Percentiles rank a stretch among this genome's conserved stretches.
phyloP scores from a whole-genome alignment of 1,284 basidiomycete genomes.

The Mycosarcoma maydis region DNA sequence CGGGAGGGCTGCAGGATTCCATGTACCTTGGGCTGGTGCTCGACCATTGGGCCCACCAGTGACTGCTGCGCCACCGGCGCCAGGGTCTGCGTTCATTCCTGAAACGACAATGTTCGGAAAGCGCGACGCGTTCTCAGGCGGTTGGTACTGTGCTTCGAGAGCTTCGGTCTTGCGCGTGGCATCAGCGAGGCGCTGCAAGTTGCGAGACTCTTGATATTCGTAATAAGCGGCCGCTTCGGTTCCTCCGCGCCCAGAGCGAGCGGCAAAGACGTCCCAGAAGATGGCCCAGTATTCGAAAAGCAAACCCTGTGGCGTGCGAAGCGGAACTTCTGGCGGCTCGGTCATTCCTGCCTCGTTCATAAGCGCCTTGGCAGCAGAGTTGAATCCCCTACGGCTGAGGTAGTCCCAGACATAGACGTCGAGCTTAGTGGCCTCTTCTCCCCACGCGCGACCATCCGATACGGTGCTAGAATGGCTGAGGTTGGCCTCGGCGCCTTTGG shows the following conservation, averaged over 20 bases:
- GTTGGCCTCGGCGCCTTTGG: slow-evolving; percentile 18
- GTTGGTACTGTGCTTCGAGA: slow-evolving; percentile 41
- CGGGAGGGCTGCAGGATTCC: slow-evolving; percentile 48
- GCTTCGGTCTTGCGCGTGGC: slow-evolving; percentile 44
- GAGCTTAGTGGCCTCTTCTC: slow-evolving; percentile 62
- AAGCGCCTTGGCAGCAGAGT: slow-evolving; percentile 55
- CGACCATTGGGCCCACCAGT: slow-evolving; percentile 24
- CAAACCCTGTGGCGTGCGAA: slow-evolving; percentile 60
- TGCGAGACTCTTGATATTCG: slow-evolving; percentile 57
- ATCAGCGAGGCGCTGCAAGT: slow-evolving; percentile 48
- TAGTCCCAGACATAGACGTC: slow-evolving; percentile 67
- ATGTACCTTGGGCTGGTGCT: slow-evolving; percentile 21
- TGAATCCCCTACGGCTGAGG: slow-evolving; percentile 58
- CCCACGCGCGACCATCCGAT: slow-evolving; percentile 47
- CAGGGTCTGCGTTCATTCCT: slow-evolving; percentile 22
- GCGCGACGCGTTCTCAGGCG: slow-evolving; percentile 31
- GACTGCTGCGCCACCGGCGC: slow-evolving; percentile 3
- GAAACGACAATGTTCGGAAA: slow-evolving; percentile 52
- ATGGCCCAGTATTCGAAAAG: slow-evolving; percentile 66
- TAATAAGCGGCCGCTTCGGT: slow-evolving; percentile 56
- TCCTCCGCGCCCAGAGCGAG: slow-evolving; percentile 55
- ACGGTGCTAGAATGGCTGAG: slow-evolving; percentile 21
- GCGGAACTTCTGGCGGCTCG: slow-evolving; percentile 60
- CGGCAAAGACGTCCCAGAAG: slow-evolving; percentile 66
- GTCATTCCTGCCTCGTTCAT: slow-evolving; percentile 60